Percentiles rank a stretch among this genome's conserved stretches.
Evolutionary conservation across 2,329 filamentous ascomycete genomes (phyloP).

Genomic region (Colletotrichum kahawae): DNA sequence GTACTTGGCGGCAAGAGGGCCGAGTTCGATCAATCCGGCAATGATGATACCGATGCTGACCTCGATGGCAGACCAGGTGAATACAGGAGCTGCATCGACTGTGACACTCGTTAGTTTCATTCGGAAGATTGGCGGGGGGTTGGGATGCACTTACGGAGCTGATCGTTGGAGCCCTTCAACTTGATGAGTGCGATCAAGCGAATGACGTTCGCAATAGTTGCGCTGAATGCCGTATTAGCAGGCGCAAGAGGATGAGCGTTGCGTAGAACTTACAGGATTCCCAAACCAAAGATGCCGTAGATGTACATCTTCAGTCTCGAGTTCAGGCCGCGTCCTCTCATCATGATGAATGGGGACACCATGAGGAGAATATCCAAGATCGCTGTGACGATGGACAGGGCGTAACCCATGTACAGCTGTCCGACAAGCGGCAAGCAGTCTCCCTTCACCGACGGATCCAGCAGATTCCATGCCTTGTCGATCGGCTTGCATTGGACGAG

Average conservation of each 20-base stretch:
- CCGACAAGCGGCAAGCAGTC: background rate
- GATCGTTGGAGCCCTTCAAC: background rate
- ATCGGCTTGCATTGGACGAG: conserved; percentile 10
- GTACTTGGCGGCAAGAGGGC: conserved; percentile 12
- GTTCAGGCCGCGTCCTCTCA: background rate
- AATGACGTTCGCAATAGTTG: conserved; percentile 12
- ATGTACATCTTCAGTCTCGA: conserved; percentile 5
- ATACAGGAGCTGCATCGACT: conserved; percentile 12
- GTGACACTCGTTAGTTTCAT: background rate
- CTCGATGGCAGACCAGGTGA: conserved; percentile 10
- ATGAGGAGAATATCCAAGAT: background rate
- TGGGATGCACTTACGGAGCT: background rate
- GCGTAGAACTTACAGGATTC: background rate
- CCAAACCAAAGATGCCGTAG: conserved; percentile 6
- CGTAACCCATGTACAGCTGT: conserved; percentile 14
- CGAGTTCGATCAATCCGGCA: conserved; percentile 7
- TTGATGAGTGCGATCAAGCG: conserved; percentile 2
- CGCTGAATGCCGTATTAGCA: background rate
- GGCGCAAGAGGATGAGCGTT: rapidly evolving
- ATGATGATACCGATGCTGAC: conserved; percentile 15
- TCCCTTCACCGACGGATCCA: background rate
- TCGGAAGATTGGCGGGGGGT: rapidly evolving
- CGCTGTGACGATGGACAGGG: conserved; percentile 7
- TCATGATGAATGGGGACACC: conserved; percentile 10
- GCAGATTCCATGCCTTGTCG: conserved; percentile 1